Evolutionary conservation across 306 rosid species (phyloP), one percentile per base, ranked within the genome.

Genomic region (Lagenaria siceraria): DNA sequence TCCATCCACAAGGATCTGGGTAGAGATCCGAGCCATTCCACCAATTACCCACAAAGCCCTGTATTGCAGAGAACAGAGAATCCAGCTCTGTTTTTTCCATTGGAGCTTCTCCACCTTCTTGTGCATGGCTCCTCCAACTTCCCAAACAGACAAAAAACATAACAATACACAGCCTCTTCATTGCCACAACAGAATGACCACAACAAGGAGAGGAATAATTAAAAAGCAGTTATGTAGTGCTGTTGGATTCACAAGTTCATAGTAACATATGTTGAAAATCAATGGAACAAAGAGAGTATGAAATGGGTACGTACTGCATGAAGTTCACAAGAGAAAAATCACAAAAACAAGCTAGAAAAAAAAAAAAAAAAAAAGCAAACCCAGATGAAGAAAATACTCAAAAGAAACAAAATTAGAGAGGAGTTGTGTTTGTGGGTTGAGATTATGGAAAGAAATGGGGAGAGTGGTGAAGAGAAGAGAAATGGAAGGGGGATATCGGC

Each of bases 1-100:
- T 88, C 97, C 96, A 92, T 2, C 99, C 99, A 86, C 98, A 96
- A 76, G 99, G 99, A 84, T 96, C 99, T 53, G 99, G 98, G 87
- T 87, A 96, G 82, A 96, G 96, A 88, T 87, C 88, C 36, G 99
- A 89, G 82, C 99, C 99, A 87, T 96, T 92, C 99, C 98, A 96
- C 78, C 87, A 86, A 79, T 86, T 77, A 19, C 99, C 99, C 78
- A 92, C 93, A 89, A 96, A 96, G 69, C 99, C 99, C 80, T 96
- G 99, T 22, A 96, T 85, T 11, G 93, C 81, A 17, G 89, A 87
- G 87, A 80, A 92, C 17, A 96, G 84, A 78, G 97, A 93, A 69
- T 84, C 86, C 46, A 78, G 82, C 78, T 96, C 98, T 77, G 83
- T 74, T 80, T 86, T 82, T 88, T 85, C 92, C 99, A 96, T 96